These are phyloP conservation scores for Cercospora nicotianae DNA, from an alignment of 2,329 filamentous ascomycete species.

Conservation along the genomic window DNA sequence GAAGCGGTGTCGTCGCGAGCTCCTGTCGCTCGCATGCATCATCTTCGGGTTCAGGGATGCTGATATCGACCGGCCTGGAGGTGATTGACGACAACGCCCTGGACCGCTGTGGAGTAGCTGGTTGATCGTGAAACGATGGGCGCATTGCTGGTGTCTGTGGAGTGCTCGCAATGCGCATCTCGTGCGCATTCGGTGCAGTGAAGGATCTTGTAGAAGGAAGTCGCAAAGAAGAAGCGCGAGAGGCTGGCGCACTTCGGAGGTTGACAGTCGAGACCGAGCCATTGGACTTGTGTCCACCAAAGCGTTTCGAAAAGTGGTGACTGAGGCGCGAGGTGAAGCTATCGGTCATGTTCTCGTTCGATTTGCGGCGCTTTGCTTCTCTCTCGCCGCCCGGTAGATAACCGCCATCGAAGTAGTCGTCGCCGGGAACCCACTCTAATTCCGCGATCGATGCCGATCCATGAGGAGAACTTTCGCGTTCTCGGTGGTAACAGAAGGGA, in stretches of 20 bases:
- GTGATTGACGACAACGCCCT: constrained; percentile 19
- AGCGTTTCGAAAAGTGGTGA: constrained; percentile 50
- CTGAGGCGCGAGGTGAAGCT: constrained; percentile 66
- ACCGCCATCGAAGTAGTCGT: constrained; percentile 61
- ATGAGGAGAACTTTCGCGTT: constrained; percentile 15
- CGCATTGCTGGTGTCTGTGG: constrained; percentile 31
- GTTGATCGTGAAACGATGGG: constrained; percentile 15
- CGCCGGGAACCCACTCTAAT: constrained; percentile 39
- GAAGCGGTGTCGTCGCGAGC: constrained; percentile 76
- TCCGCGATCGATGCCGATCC: constrained; percentile 9
- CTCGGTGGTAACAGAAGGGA: constrained; percentile 57
- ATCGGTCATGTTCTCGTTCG: constrained; percentile 60
- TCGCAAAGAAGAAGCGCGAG: constrained; percentile 65
- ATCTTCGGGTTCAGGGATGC: constrained; percentile 41
- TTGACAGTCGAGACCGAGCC: constrained; percentile 29
- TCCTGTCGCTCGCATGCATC: constrained; percentile 55
- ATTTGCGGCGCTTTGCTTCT: constrained; percentile 58
- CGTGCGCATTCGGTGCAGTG: constrained; percentile 39
- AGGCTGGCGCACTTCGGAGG: constrained; percentile 39
- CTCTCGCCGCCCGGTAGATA: constrained; percentile 53
- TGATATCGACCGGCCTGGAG: constrained; percentile 27
- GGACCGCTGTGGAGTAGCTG: constrained; percentile 22
- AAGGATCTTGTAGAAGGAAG: constrained; percentile 70
- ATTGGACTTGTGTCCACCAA: constrained; percentile 51
- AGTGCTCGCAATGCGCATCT: constrained; percentile 40